Percentiles rank a stretch among this genome's conserved stretches.
Evolutionary conservation across 73 alveolate genomes (phyloP).

Genomic region (Paramecium sexaurelia): DNA sequence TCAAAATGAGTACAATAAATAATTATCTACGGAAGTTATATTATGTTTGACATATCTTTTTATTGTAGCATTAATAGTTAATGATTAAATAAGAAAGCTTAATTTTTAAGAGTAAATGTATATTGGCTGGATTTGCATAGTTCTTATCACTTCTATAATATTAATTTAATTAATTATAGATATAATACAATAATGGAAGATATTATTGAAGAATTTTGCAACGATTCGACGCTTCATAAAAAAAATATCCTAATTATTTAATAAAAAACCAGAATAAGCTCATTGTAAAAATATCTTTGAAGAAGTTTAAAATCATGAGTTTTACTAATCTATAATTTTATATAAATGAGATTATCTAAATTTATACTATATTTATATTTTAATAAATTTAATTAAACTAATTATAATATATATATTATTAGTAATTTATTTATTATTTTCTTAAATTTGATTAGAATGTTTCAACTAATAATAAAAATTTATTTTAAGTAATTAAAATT

Average conservation of each 20-base stretch:
- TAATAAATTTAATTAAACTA: too few species aligned
- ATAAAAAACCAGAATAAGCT: neutral
- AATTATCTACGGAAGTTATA: neutral
- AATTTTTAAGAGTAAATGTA: neutral
- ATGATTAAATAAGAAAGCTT: neutral
- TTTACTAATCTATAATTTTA: neutral
- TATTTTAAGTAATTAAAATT: too few species aligned
- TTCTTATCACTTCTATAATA: neutral
- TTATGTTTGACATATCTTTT: neutral
- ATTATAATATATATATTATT: too few species aligned
- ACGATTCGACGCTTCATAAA: neutral
- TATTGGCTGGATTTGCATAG: conserved; percentile 40
- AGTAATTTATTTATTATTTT: too few species aligned
- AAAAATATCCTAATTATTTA: neutral
- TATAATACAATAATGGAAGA: neutral
- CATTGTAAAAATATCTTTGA: neutral
- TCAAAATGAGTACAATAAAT: neutral
- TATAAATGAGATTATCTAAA: neutral
- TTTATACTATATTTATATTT: too few species aligned
- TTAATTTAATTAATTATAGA: neutral
- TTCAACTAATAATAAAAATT: too few species aligned
- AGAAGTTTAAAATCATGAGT: neutral
- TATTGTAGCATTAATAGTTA: neutral
- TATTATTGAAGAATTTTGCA: neutral
- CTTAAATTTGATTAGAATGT: too few species aligned